These are phyloP conservation scores for Sporothrix pseudoabietina DNA, from an alignment of 2,329 filamentous ascomycete genomes.

Conservation along the genomic window DNA sequence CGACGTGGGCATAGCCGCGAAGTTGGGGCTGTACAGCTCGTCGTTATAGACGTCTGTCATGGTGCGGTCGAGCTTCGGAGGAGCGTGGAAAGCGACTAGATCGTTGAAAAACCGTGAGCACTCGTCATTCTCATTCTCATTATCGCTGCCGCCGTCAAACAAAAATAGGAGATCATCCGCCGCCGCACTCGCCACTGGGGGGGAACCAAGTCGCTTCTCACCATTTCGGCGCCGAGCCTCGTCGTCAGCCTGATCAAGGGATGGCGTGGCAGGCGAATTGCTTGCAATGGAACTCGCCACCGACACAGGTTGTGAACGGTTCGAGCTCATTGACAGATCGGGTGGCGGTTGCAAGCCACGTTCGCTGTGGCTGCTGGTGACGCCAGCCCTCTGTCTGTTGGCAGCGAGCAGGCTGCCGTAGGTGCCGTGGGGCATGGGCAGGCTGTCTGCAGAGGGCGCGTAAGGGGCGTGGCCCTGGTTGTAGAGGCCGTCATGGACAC, in stretches of 20 bases:
- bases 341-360: slow-evolving; percentile 50
- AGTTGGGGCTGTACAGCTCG: slow-evolving; percentile 77
- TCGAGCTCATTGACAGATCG: slow-evolving; percentile 47
- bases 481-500: slow-evolving; percentile 46
- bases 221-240: slow-evolving; percentile 57
- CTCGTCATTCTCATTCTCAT: slow-evolving; percentile 48
- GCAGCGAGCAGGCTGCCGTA: slow-evolving; percentile 48
- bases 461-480: slow-evolving; percentile 45
- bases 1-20: slow-evolving; percentile 59
- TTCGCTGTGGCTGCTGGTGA: slow-evolving; percentile 40
- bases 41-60: slow-evolving; percentile 85
- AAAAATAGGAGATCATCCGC: slow-evolving; percentile 28
- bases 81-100: slow-evolving; percentile 58
- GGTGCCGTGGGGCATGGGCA: slow-evolving; percentile 43
- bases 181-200: background rate
- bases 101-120: slow-evolving; percentile 66
- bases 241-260: slow-evolving; percentile 51
- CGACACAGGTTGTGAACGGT: slow-evolving; percentile 55
- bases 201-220: slow-evolving; percentile 44
- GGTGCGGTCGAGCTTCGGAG: slow-evolving; percentile 80
- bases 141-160: slow-evolving; percentile 36
- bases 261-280: slow-evolving; percentile 63
- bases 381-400: slow-evolving; percentile 41
- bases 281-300: slow-evolving; percentile 60
- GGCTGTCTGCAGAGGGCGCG: slow-evolving; percentile 40